Evolutionary conservation across 2,329 filamentous ascomycete genomes (phyloP).

Genomic region (Sarocladium strictum): DNA sequence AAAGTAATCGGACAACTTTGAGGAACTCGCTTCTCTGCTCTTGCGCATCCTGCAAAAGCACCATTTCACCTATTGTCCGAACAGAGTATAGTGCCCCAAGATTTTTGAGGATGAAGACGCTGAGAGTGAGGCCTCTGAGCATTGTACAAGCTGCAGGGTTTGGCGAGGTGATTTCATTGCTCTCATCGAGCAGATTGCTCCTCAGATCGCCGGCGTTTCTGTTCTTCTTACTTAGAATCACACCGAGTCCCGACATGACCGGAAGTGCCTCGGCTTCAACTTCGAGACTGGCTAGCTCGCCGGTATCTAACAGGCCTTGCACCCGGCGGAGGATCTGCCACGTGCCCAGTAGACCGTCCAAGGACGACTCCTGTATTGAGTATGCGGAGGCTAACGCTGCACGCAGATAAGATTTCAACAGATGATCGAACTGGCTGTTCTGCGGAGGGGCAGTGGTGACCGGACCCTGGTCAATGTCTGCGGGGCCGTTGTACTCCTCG

Average conservation of each 20-base stretch:
- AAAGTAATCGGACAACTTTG: constrained; percentile 51
- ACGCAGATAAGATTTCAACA: constrained; percentile 61
- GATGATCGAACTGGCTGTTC: constrained; percentile 51
- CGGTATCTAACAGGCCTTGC: constrained; percentile 48
- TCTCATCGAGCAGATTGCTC: constrained; percentile 46
- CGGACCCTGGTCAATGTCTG: constrained; percentile 62
- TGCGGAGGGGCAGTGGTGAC: constrained; percentile 51
- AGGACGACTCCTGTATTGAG: constrained; percentile 52
- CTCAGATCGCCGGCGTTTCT: constrained; percentile 24
- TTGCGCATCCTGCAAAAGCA: constrained; percentile 54
- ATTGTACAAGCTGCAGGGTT: constrained; percentile 49
- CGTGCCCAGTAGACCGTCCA: constrained; percentile 52
- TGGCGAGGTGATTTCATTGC: constrained; percentile 62
- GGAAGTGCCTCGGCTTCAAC: constrained; percentile 40
- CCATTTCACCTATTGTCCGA: constrained; percentile 54
- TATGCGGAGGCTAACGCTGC: constrained; percentile 64
- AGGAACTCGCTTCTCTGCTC: constrained; percentile 58
- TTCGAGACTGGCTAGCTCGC: constrained; percentile 47
- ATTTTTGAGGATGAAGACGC: constrained; percentile 49
- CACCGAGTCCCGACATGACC: constrained; percentile 25
- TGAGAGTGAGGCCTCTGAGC: constrained; percentile 57
- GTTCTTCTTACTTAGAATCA: constrained; percentile 14
- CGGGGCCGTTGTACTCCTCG: constrained; percentile 67
- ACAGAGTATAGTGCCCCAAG: constrained; percentile 45
- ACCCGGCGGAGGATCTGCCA: constrained; percentile 41